Evolutionary conservation across 2,329 filamentous ascomycete species (phyloP), one percentile per base, ranked within the genome.

Genomic region (Aspergillus fumigatiaffinis): DNA sequence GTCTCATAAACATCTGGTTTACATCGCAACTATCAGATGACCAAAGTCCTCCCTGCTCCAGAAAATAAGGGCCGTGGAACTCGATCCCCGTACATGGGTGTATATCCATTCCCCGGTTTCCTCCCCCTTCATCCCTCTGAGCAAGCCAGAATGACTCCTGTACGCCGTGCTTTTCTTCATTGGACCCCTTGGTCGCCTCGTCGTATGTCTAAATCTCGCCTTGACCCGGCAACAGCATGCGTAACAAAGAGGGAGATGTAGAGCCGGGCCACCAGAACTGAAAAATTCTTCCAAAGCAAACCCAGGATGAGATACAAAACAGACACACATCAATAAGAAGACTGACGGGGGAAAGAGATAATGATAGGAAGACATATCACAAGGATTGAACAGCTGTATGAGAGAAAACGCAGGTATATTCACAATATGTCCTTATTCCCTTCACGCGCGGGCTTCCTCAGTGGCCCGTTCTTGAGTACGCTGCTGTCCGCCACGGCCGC

Each of bases 391-490:
- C 56, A 60, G 50, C 52, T 55, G 46, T 51, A 55, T 55, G 55
- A 61, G 51, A 60, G 59, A 65, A 63, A 63, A 63, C 57, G 66
- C 68, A 62, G 55, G 60, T 64, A 63, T 65, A 60, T 62, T 55
- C 57, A 67, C 56, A 61, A 60, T 57, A 20, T 52, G 10, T 47
- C 14, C 51, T 58, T 50, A 55, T 51, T 53, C 35, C 57, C 55
- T 60, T 69, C 66, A 76, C 57, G 73, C 73, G 63, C 74, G 74
- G 56, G 64, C 60, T 63, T 77, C 74, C 66, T 76, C 74, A 44
- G 60, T 57, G 56, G 63, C 62, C 28, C 73, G 70, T 52, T 75
- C 73, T 66, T 76, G 74, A 58, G 61, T 68, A 44, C 73, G 73
- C 59, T 73, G 72, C 56, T 75, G 74, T 42, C 68, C 68, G 49